Conservation (phyloP, 2,329 filamentous ascomycete species). For the Magnaporthiopsis rhizophila region DNA sequence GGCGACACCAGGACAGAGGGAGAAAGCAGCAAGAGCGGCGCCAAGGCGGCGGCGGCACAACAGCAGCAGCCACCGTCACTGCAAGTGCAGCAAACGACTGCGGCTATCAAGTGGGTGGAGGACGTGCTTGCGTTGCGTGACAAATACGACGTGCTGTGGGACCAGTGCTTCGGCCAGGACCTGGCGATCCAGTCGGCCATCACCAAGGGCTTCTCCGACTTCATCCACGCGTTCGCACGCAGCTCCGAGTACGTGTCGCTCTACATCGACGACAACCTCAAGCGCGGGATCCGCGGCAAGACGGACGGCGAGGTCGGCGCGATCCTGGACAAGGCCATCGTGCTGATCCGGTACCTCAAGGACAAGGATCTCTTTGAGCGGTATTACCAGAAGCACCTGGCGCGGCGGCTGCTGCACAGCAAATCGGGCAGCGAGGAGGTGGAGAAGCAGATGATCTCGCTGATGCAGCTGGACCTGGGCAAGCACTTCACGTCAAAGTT, state of each 20-base stretch:
- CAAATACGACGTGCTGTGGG: constrained; percentile 79
- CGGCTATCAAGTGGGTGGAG: constrained; percentile 92
- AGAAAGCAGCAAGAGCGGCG: constrained; percentile 26
- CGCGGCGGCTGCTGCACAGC: constrained; percentile 75
- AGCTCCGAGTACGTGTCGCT: constrained; percentile 90
- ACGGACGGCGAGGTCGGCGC: constrained; percentile 79
- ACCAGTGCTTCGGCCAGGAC: constrained; percentile 64
- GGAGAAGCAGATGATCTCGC: constrained; percentile 89
- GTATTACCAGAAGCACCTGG: constrained; percentile 97
- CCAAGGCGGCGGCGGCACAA: background rate
- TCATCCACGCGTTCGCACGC: constrained; percentile 84
- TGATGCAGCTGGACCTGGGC: constrained; percentile 95
- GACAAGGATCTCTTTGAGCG: constrained; percentile 94
- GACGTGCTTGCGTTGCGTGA: constrained; percentile 79
- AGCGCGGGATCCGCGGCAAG: constrained; percentile 88
- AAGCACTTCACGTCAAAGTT: constrained; percentile 90
- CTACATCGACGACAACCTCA: constrained; percentile 94
- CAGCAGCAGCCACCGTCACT: constrained; percentile 39
- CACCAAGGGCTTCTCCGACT: constrained; percentile 80
- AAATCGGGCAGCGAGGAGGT: constrained; percentile 87
- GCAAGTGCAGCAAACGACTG: constrained; percentile 71
- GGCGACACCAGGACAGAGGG: constrained; percentile 26
- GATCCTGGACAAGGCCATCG: constrained; percentile 82
- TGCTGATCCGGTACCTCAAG: constrained; percentile 75
- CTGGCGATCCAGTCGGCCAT: constrained; percentile 72